Base-by-base conservation (phyloP, 306 rosid genomes). In the Rubus idaeus region DNA sequence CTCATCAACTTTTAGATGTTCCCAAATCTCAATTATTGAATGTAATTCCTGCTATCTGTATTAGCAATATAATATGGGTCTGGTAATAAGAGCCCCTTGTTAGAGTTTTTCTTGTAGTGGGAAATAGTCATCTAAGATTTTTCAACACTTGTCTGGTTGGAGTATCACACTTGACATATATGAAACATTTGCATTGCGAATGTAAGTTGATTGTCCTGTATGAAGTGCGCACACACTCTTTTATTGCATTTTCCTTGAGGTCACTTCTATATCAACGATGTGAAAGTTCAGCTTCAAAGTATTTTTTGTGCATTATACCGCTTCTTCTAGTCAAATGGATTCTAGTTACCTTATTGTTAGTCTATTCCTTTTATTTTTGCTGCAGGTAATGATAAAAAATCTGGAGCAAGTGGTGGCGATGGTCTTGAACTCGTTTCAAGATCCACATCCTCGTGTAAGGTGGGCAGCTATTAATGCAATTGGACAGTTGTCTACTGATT, bases 381-480 rank as follows among this genome's bases (percentile, higher is more conserved):
- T 47, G 35, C 86, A 96, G 99, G 99, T 96, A 40, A 96, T 96
- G 99, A 65, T 89, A 23, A 96, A 96, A 83, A 96, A 55, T 75
- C 85, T 96, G 90, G 99, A 96, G 80, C 99, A 91, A 83, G 98
- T 96, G 74, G 96, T 96, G 82, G 97, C 98, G 65, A 96, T 96
- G 99, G 96, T 96, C 40, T 80, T 96, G 86, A 96, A 83, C 80
- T 91, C 98, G 39, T 96, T 96, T 76, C 96, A 90, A 42, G 97
- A 96, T 80, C 98, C 94, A 69, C 97, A 96, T 44, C 97, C 99
- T 57, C 98, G 98, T 76, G 99, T 96, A 61, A 92, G 99, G 82
- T 96, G 99, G 99, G 97, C 99, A 16, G 99, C 99, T 39, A 96
- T 96, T 68, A 92, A 96, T 89, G 98, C 98, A 42, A 92, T 92